These are phyloP conservation scores for Cornus florida DNA, from an alignment of 148 eudicot species.

Conservation along the genomic window DNA sequence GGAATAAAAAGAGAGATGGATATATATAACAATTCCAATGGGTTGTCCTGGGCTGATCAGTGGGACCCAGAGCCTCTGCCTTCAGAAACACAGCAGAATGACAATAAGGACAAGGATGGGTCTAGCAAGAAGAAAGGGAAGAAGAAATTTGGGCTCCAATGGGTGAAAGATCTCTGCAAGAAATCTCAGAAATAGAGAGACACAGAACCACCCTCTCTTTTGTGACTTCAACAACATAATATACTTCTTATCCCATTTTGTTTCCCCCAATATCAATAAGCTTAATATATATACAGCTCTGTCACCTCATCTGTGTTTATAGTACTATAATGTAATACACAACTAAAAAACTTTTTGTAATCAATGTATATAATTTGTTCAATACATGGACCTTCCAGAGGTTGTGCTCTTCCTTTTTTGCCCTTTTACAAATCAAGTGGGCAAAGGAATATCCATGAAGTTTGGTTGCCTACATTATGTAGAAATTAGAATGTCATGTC, in stretches of 20 bases:
- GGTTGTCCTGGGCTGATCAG: slow-evolving; percentile 86
- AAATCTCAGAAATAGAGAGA: slow-evolving; percentile 41
- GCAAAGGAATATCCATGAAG: background rate
- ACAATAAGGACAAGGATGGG: slow-evolving; percentile 35
- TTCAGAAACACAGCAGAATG: slow-evolving; percentile 22
- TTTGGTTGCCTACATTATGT: background rate
- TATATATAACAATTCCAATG: slow-evolving; percentile 28
- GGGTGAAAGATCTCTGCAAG: slow-evolving; percentile 53
- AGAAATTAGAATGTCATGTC: background rate
- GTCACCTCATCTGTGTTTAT: background rate
- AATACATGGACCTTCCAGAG: no score
- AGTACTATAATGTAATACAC: background rate
- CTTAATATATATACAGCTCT: background rate
- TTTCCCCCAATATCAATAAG: background rate
- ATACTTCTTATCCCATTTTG: background rate
- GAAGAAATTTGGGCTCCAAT: slow-evolving; percentile 43
- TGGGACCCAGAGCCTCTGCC: slow-evolving; percentile 72
- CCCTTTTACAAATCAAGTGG: no score
- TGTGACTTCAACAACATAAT: background rate
- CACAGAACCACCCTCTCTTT: background rate
- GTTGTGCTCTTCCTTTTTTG: no score
- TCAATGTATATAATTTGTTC: no score
- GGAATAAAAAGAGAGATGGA: slow-evolving; percentile 44
- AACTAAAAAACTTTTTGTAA: no score
- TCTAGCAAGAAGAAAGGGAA: slow-evolving; percentile 31